phyloP scores from a whole-genome alignment of 305 asterid genomes.

The Fraxinus angustifolia region DNA sequence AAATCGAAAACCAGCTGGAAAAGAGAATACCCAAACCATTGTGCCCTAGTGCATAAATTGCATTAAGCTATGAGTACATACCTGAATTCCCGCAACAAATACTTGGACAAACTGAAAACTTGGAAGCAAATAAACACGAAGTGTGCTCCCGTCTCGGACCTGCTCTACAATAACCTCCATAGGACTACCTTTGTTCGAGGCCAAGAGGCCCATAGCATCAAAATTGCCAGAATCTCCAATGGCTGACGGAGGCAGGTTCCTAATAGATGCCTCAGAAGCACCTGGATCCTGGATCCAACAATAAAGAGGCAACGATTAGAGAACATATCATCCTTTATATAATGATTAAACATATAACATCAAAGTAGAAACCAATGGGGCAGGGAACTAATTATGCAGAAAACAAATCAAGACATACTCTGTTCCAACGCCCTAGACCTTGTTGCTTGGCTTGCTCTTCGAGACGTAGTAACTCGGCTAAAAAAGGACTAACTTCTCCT shows the following conservation, averaged over 20 bases:
- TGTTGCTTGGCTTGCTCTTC: constrained; percentile 90
- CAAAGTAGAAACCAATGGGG: background rate
- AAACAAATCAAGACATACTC: constrained; percentile 44
- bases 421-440: constrained; percentile 96
- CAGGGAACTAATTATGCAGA: background rate
- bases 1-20: background rate
- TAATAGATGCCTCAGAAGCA: constrained; percentile 65
- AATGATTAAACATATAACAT: background rate
- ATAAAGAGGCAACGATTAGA: constrained; percentile 15
- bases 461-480: constrained; percentile 62
- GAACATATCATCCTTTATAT: background rate
- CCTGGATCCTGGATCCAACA: constrained; percentile 66
- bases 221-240: constrained; percentile 70
- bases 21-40: background rate
- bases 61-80: constrained; percentile 15
- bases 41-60: background rate
- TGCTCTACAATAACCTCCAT: constrained; percentile 92
- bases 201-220: constrained; percentile 75
- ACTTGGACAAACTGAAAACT: constrained; percentile 89
- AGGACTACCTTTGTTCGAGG: constrained; percentile 72
- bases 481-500: constrained; percentile 86
- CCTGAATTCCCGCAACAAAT: constrained; percentile 95
- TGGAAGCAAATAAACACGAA: constrained; percentile 91
- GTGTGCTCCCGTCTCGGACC: constrained; percentile 92
- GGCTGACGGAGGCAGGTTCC: constrained; percentile 88